Conservation (phyloP, 2,329 filamentous ascomycete species). For the Ophiostoma quercus region DNA sequence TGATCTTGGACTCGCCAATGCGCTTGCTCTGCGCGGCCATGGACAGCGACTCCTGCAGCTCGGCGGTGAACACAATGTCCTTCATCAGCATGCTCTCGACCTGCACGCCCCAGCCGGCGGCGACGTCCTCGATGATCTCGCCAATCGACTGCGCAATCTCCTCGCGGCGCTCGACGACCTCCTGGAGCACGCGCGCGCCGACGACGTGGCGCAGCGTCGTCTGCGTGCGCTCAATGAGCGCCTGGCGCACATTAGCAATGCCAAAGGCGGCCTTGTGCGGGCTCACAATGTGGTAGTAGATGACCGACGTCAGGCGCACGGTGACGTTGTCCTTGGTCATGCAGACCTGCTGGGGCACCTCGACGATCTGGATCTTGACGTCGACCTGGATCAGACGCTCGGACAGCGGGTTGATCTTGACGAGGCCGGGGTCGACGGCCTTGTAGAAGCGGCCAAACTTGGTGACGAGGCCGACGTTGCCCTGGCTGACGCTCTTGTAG, state of each 20-base stretch:
- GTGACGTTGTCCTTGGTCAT: conserved; percentile 99
- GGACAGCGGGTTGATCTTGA: conserved; percentile 94
- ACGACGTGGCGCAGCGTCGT: conserved; percentile 92
- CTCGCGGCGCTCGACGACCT: conserved; percentile 96
- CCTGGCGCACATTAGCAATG: conserved; percentile 88
- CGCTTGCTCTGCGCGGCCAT: conserved; percentile 99
- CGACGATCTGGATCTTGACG: conserved; percentile 98
- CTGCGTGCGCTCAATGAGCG: conserved; percentile 96
- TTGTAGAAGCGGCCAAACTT: conserved; percentile 94
- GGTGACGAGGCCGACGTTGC: conserved; percentile 90
- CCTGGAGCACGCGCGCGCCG: conserved; percentile 89
- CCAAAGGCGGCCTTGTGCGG: conserved; percentile 97
- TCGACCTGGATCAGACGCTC: conserved; percentile 88
- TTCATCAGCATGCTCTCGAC: conserved; percentile 99
- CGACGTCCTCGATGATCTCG: conserved; percentile 96
- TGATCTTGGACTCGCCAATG: conserved; percentile 97
- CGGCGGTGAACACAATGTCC: conserved; percentile 94
- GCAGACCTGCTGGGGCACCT: conserved; percentile 93
- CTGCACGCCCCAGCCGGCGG: conserved; percentile 86
- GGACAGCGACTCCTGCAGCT: conserved; percentile 90
- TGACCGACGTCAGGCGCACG: conserved; percentile 87
- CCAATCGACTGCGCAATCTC: conserved; percentile 92
- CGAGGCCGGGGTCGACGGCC: conserved; percentile 91
- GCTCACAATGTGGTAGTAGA: conserved; percentile 96
- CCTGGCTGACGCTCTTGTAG: conserved; percentile 86